A percentile compares a stretch with the other conserved stretches of the same genome.
Evolutionary conservation across 148 eudicot species (phyloP).

Genomic region (Suaeda aralocaspica): DNA sequence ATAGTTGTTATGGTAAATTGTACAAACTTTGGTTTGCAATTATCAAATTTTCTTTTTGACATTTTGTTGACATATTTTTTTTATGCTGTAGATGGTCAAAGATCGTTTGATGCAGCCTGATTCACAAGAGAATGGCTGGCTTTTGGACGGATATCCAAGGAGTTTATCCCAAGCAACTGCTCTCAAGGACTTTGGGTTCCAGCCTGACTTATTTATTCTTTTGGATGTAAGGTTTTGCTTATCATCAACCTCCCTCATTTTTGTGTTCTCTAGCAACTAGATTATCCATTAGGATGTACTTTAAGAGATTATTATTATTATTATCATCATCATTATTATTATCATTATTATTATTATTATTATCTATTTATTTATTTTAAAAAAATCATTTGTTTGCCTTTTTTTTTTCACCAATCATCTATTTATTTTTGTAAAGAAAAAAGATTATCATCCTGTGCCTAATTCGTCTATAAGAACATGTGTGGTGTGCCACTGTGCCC

Average conservation of each 20-base stretch:
- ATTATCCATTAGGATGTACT: neutral
- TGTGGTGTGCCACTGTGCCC: too few species aligned
- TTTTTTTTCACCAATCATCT: neutral
- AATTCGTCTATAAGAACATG: neutral
- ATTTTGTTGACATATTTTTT: slow-evolving; percentile 14
- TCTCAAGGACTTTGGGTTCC: slow-evolving; percentile 68
- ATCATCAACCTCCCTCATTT: neutral
- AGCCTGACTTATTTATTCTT: slow-evolving; percentile 85
- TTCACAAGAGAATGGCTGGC: slow-evolving; percentile 94
- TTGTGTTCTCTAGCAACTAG: neutral
- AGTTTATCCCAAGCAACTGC: slow-evolving; percentile 94
- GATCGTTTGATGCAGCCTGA: slow-evolving; percentile 72
- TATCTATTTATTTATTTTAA: neutral
- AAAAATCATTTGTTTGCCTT: neutral
- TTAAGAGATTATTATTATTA: neutral
- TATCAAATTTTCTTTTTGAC: slow-evolving; percentile 1
- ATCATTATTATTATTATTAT: too few species aligned
- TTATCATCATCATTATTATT: too few species aligned
- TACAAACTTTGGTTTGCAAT: neutral
- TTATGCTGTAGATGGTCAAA: slow-evolving; percentile 77
- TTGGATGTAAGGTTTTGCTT: slow-evolving; percentile 69
- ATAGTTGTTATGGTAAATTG: slow-evolving; percentile 78
- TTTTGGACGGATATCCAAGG: slow-evolving; percentile 96
- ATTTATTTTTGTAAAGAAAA: neutral
- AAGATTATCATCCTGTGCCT: neutral